phyloP scores from a whole-genome alignment of 2,329 filamentous ascomycete genomes.

The Ceratocystis eucalypticola region DNA sequence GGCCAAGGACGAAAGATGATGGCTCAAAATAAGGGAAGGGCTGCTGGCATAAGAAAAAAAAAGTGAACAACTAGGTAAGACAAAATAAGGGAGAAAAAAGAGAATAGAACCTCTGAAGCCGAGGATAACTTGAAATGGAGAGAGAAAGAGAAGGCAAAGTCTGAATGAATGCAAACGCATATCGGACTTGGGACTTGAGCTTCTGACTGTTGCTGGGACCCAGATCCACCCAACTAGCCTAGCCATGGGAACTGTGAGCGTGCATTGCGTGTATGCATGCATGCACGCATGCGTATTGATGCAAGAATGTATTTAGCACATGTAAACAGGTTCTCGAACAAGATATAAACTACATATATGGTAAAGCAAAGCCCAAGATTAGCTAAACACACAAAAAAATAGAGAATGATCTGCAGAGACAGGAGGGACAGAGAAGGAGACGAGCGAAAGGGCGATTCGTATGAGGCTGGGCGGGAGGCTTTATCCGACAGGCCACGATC shows the following conservation, averaged over 20 bases:
- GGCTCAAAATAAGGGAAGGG: not conserved
- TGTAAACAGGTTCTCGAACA: not conserved
- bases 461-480: not conserved
- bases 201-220: not conserved
- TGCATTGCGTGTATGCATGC: not conserved
- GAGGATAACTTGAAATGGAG: no score
- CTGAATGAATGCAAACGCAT: no score
- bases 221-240: not conserved
- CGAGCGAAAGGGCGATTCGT: not conserved
- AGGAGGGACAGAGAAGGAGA: not conserved
- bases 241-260: not conserved
- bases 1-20: no score
- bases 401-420: not conserved
- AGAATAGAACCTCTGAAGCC: not conserved
- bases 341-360: no score
- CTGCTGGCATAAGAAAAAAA: not conserved
- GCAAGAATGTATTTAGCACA: not conserved
- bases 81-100: not conserved
- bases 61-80: not conserved
- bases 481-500: no score
- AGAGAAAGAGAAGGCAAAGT: no score
- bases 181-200: not conserved
- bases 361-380: not conserved
- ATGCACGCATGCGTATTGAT: not conserved
- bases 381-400: not conserved